Base-by-base conservation (phyloP, 495 filamentous ascomycete species). In the Lophiostoma macrostomum region DNA sequence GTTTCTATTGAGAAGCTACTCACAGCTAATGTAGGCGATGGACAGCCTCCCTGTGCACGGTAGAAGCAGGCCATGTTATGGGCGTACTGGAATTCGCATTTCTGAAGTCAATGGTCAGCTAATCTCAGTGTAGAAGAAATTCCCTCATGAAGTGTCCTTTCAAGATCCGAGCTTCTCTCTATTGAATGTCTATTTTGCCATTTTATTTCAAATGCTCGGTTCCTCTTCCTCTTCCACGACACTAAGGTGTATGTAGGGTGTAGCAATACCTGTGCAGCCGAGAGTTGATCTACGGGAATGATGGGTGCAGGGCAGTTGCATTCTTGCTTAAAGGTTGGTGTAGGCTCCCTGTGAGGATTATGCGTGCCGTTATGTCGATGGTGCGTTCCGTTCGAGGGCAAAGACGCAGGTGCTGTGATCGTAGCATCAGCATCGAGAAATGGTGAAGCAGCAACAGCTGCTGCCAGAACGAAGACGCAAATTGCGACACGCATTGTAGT, bases 261-360 rank as follows among this genome's bases (percentile, higher is more conserved):
- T 41, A 12, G 12, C 19, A 43, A 42, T 16, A 57, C 45, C 46
- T 57, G 37, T 5, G 25, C 16, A 6, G 36, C 16, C 12, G 45
- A 29, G 12, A 57, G 39, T 38, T 36, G 37, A 44, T 44, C 46
- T 6, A 49, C 37, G 10, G 53, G 53, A 13, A 57, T 37, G 19
- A 57, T 44, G 3, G 53, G 45, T 27, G 43, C 43, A 5, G 35
- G 22, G 29, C 53, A 57, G 5, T 50, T 32, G 25, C 53, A 57
- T 4, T 29, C 36, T 14, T 28, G 8, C 37, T 50, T 57, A 38
- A 57, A 57, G 6, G 53, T 41, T 20, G 53, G 53, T 7, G 53
- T 57, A 2, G 36, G 53, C 23, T 57, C 53, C n/a, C 45, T 50
- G 46, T 57, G 53, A 5, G 34, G 53, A 18, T 50, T 50, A 10